Evolutionary conservation across 306 rosid genomes (phyloP).

Genomic region (Citrullus amarus): DNA sequence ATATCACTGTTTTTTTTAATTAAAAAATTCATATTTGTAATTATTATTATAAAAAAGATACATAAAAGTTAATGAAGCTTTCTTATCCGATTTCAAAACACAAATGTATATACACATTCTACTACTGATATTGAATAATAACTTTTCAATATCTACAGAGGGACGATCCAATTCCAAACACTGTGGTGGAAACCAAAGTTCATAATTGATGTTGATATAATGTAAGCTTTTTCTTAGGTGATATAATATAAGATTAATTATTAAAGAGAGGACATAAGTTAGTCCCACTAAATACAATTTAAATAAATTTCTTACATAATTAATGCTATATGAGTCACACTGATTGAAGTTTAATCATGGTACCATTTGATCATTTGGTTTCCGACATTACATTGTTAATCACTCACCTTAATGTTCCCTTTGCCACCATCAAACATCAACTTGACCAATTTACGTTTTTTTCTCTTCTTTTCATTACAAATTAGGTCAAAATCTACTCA

Average conservation of each 20-base stretch:
- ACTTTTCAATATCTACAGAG: neutral
- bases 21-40: no score
- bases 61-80: no score
- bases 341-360: neutral
- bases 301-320: neutral
- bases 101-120: no score
- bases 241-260: neutral
- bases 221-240: no score
- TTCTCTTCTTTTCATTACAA: neutral
- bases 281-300: neutral
- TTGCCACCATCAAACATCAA: neutral
- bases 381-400: neutral
- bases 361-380: neutral
- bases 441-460: neutral
- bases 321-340: neutral
- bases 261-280: neutral
- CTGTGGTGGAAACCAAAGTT: no score
- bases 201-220: no score
- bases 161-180: no score
- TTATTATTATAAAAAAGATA: no score
- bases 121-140: neutral
- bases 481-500: neutral
- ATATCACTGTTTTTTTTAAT: no score
- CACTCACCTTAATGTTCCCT: neutral
- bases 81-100: no score